Base-by-base conservation (phyloP, 495 filamentous ascomycete genomes). In the Neurospora sp. region DNA sequence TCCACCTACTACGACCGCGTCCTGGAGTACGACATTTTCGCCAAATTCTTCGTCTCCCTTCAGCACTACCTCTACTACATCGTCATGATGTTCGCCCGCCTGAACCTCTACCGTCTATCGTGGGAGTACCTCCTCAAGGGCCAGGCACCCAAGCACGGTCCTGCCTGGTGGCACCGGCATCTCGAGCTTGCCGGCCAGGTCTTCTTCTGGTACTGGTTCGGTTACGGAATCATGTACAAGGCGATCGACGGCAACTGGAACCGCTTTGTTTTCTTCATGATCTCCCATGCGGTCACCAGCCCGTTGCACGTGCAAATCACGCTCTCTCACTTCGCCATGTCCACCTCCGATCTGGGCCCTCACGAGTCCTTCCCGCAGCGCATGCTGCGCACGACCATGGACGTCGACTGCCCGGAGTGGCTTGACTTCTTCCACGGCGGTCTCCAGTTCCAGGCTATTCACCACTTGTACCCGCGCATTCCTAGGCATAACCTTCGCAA, bases 351-450 rank as follows among this genome's bases (percentile, higher is more conserved):
- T 76, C 84, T 97, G 37, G 96, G 96, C 1, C 86, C 90, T 4
- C 84, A 90, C 71, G 96, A 99, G 82, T 95, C 92, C 16, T 99
- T 98, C 80, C 90, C 96, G 3, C 96, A 99, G 83, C 93, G 91
- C 81, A 98, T 98, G 96, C 86, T 99, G 69, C 88, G 96, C 72
- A 99, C 96, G 12, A 98, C 96, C 8, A 98, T 98, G 96, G 96
- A 99, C 73, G 91, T 99, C 20, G 95, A 97, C 79, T 99, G 96
- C 79, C 93, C 96, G 1, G 84, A 89, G 39, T 99, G 96, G 96
- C 85, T 99, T 20, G 96, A 99, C 78, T 99, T 96, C 80, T 89
- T 99, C 81, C 96, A 99, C 77, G 96, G 96, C 20, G 96, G 96
- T 42, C 83, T 99, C 78, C 96, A 99, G 80, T 98, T 98, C 80